These are phyloP conservation scores for Aurantiochytrium sp. DNA, from an alignment of 108 stramenopile genomes.

Conservation along the genomic window DNA sequence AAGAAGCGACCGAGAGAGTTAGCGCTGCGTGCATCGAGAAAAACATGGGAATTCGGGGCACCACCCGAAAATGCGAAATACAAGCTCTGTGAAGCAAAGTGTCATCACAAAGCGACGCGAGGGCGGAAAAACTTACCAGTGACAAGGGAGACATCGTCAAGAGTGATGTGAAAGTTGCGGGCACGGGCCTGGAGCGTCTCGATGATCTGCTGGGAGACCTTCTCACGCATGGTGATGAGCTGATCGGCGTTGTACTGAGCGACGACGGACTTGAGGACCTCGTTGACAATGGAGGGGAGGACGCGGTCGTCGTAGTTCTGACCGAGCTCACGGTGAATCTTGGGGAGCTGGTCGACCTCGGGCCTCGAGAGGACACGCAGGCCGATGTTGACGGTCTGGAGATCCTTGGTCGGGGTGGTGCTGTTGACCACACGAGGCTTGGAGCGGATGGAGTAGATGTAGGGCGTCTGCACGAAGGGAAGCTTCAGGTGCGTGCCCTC, in stretches of 20 bases:
- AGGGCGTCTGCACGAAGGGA: constrained; percentile 71
- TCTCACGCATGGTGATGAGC: constrained; percentile 91
- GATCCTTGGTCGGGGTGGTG: constrained; percentile 95
- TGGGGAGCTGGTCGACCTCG: constrained; percentile 76
- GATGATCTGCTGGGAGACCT: constrained; percentile 82
- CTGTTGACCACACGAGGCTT: constrained; percentile 91
- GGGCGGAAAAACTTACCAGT: not conserved
- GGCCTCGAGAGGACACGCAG: constrained; percentile 93
- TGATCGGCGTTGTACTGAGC: constrained; percentile 99
- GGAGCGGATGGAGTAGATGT: constrained; percentile 90
- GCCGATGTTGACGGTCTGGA: constrained; percentile 99
- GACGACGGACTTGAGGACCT: constrained; percentile 96
- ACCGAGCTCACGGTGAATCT: constrained; percentile 85
- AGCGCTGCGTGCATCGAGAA: no score
- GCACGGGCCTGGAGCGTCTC: constrained; percentile 87
- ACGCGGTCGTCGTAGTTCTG: constrained; percentile 96
- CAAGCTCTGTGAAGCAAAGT: no score
- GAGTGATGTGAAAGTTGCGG: constrained; percentile 78
- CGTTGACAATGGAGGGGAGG: constrained; percentile 96
- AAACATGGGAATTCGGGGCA: no score
- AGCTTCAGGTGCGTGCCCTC: constrained; percentile 87
- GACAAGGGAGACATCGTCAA: constrained; percentile 96
- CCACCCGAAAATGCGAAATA: no score
- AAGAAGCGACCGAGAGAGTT: no score
- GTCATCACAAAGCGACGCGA: no score